Percentiles rank a stretch among this genome's conserved stretches.
phyloP scores from a whole-genome alignment of 169 alveolate genomes.

The Amoebophrya sp. region DNA sequence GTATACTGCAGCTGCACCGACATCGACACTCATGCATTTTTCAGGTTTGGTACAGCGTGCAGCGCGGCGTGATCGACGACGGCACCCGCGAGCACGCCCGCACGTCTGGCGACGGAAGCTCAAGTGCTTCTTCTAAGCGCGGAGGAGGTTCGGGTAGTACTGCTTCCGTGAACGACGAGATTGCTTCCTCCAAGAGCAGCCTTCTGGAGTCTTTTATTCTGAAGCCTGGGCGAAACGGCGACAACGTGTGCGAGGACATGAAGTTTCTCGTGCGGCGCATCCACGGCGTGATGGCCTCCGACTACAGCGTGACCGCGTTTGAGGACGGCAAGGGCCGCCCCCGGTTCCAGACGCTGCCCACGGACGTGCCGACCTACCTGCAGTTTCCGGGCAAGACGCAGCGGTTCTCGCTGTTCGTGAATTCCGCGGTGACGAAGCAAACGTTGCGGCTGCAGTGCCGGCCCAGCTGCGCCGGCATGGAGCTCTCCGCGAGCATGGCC shows the following conservation, averaged over 20 bases:
- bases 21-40: too few relatives aligned
- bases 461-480: background rate
- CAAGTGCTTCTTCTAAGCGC: background rate
- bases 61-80: background rate
- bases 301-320: background rate
- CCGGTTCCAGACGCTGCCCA: background rate
- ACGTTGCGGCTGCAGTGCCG: background rate
- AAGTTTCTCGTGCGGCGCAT: background rate
- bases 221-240: background rate
- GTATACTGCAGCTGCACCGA: too few relatives aligned
- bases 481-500: background rate
- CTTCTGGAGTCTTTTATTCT: background rate
- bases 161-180: background rate
- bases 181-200: background rate
- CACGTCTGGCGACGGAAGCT: too few relatives aligned
- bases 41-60: background rate
- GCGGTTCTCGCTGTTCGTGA: background rate
- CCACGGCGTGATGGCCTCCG: background rate
- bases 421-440: background rate
- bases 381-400: background rate
- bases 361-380: background rate
- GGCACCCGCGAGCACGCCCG: background rate
- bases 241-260: background rate
- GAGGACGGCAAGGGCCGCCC: background rate
- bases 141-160: background rate